Base-by-base conservation (phyloP, 495 filamentous ascomycete genomes). In the Aspergillus hancockii region DNA sequence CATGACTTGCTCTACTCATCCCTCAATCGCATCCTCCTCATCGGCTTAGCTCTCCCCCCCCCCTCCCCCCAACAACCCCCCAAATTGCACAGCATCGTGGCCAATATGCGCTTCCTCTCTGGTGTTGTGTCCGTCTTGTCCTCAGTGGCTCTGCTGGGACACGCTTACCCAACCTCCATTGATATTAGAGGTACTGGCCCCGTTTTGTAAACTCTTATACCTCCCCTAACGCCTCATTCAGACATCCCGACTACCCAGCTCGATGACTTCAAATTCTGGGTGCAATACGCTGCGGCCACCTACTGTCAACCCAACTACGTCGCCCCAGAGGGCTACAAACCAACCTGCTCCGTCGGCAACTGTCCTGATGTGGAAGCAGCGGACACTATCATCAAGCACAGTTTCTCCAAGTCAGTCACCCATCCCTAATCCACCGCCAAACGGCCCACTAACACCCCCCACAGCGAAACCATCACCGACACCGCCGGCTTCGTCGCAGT, bases 201-300 rank as follows among this genome's bases (percentile, higher is more conserved):
- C 25, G n/a, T 10, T 7, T 18, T 22, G 18, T 38, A 0, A 22
- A 8, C 50, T 22, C 9, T 8, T 36, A 13, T 21, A 36, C 25
- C 4, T 16, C 19, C 7, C 30, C 10, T 8, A 7, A 14, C 43
- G 6, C 19, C 23, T 47, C 1, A 1, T 22, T 22, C 25, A 53
- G 51, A 53, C 8, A 19, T 53, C 19, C 34, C 51, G 2, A 23
- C 51, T 16, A 23, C 51, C 38, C 51, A 53, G 34, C 45, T 59
- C 21, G 54, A 67, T 25, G 75, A 79, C 18, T 76, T 91, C 54
- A 62, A 80, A 16, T 81, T 89, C 63, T 88, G 81, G 70, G 80
- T 83, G n/a, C 85, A 92, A 68, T 92, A 86, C 70, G 77, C 88
- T 1, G 85, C 76, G 0, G 85, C 88, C 0, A 67, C 83, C 4